Evolutionary conservation across 805 yeast genomes (phyloP).

Genomic region (Kluyveromyces aestuarii): DNA sequence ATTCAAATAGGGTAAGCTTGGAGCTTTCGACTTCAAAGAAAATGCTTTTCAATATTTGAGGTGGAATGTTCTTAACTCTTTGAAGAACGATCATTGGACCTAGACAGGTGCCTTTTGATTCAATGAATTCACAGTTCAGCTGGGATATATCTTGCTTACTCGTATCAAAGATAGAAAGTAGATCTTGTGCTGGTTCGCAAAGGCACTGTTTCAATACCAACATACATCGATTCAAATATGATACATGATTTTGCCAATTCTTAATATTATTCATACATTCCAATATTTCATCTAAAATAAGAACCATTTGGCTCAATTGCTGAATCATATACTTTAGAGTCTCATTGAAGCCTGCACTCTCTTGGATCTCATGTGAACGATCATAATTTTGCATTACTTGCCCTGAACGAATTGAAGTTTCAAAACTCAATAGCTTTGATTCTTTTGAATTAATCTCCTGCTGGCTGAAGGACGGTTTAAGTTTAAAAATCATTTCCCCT

Average conservation of each 20-base stretch:
- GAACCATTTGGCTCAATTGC: background rate
- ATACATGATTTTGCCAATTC: background rate
- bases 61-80: background rate
- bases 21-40: conserved; percentile 1
- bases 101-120: conserved; percentile 1
- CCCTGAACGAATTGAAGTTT: too few relatives aligned
- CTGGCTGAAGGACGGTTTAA: too few relatives aligned
- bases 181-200: background rate
- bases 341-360: background rate
- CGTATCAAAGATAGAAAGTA: background rate
- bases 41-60: background rate
- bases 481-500: background rate
- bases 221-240: background rate
- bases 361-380: too few relatives aligned
- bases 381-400: too few relatives aligned
- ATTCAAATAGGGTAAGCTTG: background rate
- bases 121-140: background rate
- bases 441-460: too few relatives aligned
- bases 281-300: background rate
- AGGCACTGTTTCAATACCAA: background rate
- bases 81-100: background rate
- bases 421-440: too few relatives aligned
- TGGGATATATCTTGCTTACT: background rate
- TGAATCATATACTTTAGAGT: background rate
- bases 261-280: background rate